Percentiles rank a stretch among this genome's conserved stretches.
Conservation (phyloP, 164 flowering plant species). For the Aristolochia californica region DNA sequence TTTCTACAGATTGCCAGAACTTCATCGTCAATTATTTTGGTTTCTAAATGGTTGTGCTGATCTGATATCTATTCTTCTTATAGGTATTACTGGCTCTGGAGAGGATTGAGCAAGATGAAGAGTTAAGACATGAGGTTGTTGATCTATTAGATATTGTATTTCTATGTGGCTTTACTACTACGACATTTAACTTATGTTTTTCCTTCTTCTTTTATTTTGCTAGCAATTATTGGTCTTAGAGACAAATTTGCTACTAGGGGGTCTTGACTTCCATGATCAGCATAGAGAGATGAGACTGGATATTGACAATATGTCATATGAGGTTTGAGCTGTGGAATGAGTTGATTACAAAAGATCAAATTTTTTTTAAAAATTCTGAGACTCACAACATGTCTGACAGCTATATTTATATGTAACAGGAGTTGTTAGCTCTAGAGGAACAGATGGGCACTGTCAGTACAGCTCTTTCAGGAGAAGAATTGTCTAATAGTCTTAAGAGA, state of each 20-base stretch:
- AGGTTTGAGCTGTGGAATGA: conserved; percentile 39
- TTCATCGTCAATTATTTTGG: not conserved
- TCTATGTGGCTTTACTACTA: not conserved
- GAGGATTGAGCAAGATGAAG: conserved; percentile 83
- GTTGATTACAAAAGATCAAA: no score
- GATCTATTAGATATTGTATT: not conserved
- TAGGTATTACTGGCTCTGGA: conserved; percentile 82
- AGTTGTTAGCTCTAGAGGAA: conserved; percentile 84
- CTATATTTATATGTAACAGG: conserved; percentile 28
- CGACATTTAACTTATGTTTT: not conserved
- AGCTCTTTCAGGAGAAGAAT: conserved; percentile 67
- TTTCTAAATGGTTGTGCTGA: no score
- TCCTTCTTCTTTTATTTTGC: conserved; percentile 2
- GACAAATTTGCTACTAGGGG: conserved; percentile 58
- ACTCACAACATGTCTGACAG: no score
- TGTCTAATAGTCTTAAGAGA: conserved; percentile 48
- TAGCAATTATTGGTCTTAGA: conserved; percentile 77
- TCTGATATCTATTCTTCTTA: conserved; percentile 1
- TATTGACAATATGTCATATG: conserved; percentile 96
- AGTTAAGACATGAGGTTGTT: conserved; percentile 72
- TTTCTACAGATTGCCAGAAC: not conserved
- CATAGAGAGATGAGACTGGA: conserved; percentile 97
- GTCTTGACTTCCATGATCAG: conserved; percentile 66
- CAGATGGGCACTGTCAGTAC: conserved; percentile 94
- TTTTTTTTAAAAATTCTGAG: no score